phyloP scores from a whole-genome alignment of 345 rosid species.

The Viola odorata region DNA sequence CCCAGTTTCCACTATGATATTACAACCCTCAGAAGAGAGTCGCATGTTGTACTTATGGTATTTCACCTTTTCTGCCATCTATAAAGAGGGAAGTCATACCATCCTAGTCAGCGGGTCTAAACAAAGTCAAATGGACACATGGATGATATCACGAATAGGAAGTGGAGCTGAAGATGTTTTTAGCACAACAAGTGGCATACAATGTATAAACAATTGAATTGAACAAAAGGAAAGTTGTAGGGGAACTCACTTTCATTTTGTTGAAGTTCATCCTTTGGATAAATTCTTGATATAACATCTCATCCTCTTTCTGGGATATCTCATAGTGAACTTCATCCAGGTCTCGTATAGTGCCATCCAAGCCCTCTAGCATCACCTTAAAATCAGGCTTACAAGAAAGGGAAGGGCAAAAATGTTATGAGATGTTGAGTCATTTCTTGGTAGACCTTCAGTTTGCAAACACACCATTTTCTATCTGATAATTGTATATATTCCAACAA shows the following conservation, averaged over 20 bases:
- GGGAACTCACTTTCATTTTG: slow-evolving; percentile 70
- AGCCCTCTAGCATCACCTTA: slow-evolving; percentile 98
- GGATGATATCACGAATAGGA: neutral
- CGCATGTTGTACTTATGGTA: slow-evolving; percentile 84
- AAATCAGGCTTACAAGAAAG: slow-evolving; percentile 74
- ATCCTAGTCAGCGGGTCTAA: neutral
- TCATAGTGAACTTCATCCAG: slow-evolving; percentile 91
- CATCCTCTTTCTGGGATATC: slow-evolving; percentile 98
- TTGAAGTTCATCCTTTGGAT: slow-evolving; percentile 75
- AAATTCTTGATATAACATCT: slow-evolving; percentile 78
- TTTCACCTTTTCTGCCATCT: slow-evolving; percentile 74
- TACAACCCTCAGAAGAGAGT: slow-evolving; percentile 79
- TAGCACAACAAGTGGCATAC: neutral
- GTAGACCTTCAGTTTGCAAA: no score
- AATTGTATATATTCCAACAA: no score
- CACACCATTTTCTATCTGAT: no score
- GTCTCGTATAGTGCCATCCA: slow-evolving; percentile 93
- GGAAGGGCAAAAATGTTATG: neutral
- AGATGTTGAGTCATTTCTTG: no score
- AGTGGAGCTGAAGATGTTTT: no score
- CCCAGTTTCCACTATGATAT: slow-evolving; percentile 81
- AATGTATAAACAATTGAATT: neutral
- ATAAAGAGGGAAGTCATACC: slow-evolving; percentile 15
- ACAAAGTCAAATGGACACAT: neutral
- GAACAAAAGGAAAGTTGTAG: neutral